These are phyloP conservation scores for Kandelia obovata DNA, from an alignment of 345 rosid genomes.

Conservation along the genomic window DNA sequence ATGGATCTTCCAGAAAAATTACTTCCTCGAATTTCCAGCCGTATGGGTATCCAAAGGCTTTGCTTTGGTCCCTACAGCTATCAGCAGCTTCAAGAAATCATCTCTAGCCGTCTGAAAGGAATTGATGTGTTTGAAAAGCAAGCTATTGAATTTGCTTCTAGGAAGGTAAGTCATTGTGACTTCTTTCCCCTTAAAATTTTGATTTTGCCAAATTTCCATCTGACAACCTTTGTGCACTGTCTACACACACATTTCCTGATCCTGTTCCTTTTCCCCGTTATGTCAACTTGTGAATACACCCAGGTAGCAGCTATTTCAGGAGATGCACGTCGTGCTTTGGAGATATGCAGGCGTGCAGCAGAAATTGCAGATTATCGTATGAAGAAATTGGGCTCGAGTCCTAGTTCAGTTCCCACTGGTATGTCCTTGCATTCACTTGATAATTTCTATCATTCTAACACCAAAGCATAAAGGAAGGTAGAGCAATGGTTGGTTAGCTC, in stretches of 20 bases:
- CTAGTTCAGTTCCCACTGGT: constrained; percentile 39
- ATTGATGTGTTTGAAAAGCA: constrained; percentile 84
- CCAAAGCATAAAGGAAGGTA: neutral
- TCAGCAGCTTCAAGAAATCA: constrained; percentile 94
- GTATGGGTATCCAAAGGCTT: constrained; percentile 94
- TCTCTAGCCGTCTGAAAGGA: constrained; percentile 72
- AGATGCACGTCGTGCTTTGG: constrained; percentile 94
- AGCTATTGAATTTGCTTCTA: constrained; percentile 91
- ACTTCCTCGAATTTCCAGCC: constrained; percentile 95
- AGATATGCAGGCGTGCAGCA: constrained; percentile 97
- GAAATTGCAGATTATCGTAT: constrained; percentile 74
- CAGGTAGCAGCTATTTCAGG: constrained; percentile 97
- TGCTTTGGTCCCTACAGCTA: constrained; percentile 92
- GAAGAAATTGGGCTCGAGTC: constrained; percentile 31
- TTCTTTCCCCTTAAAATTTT: constrained; percentile 1
- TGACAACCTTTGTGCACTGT: neutral
- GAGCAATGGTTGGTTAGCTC: neutral
- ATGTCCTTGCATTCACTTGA: neutral
- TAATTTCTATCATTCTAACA: neutral
- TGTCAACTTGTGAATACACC: constrained; percentile 10
- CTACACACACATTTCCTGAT: neutral
- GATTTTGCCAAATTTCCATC: constrained; percentile 2
- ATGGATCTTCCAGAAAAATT: constrained; percentile 99
- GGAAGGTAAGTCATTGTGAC: constrained; percentile 49
- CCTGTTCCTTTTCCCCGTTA: neutral